A percentile compares a stretch with the other conserved stretches of the same genome.
Conservation (phyloP, 805 yeast species). For the Yarrowia sp. region DNA sequence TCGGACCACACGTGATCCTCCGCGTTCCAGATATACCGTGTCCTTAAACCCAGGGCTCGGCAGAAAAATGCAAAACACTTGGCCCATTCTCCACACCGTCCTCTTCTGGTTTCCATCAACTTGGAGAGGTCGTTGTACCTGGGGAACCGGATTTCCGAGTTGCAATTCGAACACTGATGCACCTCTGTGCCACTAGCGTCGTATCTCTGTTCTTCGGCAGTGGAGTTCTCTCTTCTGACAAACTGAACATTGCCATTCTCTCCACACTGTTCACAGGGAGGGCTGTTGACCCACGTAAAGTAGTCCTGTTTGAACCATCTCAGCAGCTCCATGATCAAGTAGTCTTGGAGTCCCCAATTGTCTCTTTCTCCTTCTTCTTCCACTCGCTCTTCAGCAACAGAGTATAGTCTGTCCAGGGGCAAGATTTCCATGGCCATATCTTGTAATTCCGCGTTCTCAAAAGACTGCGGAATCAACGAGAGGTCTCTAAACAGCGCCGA, state of each 20-base stretch:
- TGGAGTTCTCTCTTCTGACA: conserved; percentile 55
- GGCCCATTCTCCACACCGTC: conserved; percentile 97
- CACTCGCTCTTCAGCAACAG: conserved; percentile 63
- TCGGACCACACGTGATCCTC: conserved; percentile 99
- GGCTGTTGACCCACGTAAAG: conserved; percentile 83
- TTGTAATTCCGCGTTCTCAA: conserved; percentile 55
- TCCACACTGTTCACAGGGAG: conserved; percentile 65
- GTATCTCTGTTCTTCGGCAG: conserved; percentile 53
- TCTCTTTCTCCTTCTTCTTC: conserved; percentile 46
- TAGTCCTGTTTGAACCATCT: conserved; percentile 78
- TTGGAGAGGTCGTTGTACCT: conserved; percentile 73
- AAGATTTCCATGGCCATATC: conserved; percentile 68
- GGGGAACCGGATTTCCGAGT: conserved; percentile 63
- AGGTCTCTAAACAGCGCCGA: conserved; percentile 10
- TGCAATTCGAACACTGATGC: conserved; percentile 66
- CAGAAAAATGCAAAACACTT: conserved; percentile 71
- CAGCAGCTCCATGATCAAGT: conserved; percentile 62
- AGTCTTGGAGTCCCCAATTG: conserved; percentile 59
- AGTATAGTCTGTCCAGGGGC: conserved; percentile 64
- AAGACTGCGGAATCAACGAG: conserved; percentile 47
- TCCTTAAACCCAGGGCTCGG: conserved; percentile 67
- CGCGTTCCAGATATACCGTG: conserved; percentile 81
- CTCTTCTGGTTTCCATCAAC: conserved; percentile 66
- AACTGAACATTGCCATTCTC: conserved; percentile 51
- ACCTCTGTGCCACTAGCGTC: conserved; percentile 70